Conservation (phyloP, 179 eudicot genomes). For the Silene vulgaris region DNA sequence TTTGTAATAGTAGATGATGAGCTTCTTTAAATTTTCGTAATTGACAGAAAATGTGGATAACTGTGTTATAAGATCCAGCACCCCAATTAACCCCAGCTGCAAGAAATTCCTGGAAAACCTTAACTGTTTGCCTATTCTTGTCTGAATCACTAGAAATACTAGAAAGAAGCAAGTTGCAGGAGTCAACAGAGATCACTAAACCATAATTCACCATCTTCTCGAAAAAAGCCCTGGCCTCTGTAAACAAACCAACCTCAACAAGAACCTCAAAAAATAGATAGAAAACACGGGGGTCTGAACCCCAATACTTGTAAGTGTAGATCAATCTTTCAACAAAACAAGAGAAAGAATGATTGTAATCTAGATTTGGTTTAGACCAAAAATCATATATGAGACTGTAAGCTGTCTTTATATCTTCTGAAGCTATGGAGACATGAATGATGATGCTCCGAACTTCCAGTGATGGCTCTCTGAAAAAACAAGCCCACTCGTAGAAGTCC, state of each 20-base stretch:
- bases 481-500: conserved; percentile 69
- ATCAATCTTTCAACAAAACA: conserved; percentile 58
- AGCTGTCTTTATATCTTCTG: conserved; percentile 51
- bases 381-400: conserved; percentile 45
- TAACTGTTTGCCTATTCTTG: conserved; percentile 39
- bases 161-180: conserved; percentile 59
- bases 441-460: conserved; percentile 73
- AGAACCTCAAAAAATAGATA: conserved; percentile 81
- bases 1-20: conserved; percentile 60
- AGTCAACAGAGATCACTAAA: conserved; percentile 54
- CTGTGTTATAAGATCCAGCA: conserved; percentile 54
- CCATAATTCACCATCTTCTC: conserved; percentile 69
- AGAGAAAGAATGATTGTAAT: conserved; percentile 41
- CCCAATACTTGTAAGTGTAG: conserved; percentile 88
- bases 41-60: conserved; percentile 58
- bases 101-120: conserved; percentile 46
- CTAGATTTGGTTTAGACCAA: conserved; percentile 52
- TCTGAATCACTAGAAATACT: conserved; percentile 38
- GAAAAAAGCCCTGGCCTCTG: conserved; percentile 59
- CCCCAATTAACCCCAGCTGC: conserved; percentile 69
- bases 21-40: conserved; percentile 68
- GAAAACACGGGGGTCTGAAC: conserved; percentile 68
- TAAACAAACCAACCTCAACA: conserved; percentile 50
- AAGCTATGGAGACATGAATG: conserved; percentile 70
- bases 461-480: conserved; percentile 56